Evolutionary conservation across 495 filamentous ascomycete species (phyloP), one percentile per base, ranked within the genome.

Genomic region (Xylaria castorea): DNA sequence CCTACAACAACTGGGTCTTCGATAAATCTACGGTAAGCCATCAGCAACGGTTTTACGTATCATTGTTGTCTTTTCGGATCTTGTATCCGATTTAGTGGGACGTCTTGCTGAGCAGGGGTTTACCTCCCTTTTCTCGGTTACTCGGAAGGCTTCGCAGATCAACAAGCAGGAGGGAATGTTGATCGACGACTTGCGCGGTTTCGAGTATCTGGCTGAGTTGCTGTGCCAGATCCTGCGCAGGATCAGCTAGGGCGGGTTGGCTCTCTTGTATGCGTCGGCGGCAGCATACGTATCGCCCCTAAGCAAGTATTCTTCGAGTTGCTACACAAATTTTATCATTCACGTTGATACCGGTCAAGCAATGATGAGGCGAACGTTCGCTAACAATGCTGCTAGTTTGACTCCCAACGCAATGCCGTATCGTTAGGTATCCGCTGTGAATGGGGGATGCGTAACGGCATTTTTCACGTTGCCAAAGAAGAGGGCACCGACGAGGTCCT

Each of bases 401-500:
- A 87, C 53, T 68, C 80, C 53, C 72, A 81, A 68, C 89, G 89
- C 73, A 91, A 91, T 78, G 86, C 88, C 75, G 84, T 85, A 71
- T 91, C 89, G n/a, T 83, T 91, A 61, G 81, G 84, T 53, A 86
- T 90, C 2, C 88, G 91, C 71, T 90, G 90, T 77, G 82, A 77
- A 63, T 91, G 90, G 83, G 90, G 90, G 44, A 88, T 92, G 75
- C 84, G 85, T 70, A 85, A 87, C 77, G 89, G 84, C 61, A 86
- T 91, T 53, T 90, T 92, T 78, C 88, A 87, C 76, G 85, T 92
- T 60, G 90, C 90, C 40, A 90, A 89, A 80, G 84, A 89, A 66
- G 77, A 81, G 5, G 74, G 74, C 18, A 78, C 73, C 55, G 78
- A 81, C 51, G 82, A 83, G 38, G 83, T 92, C 42, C 82, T 91